A percentile compares a stretch with the other conserved stretches of the same genome.
Conservation (phyloP, 306 rosid genomes). For the Herpetospermum pedunculosum region DNA sequence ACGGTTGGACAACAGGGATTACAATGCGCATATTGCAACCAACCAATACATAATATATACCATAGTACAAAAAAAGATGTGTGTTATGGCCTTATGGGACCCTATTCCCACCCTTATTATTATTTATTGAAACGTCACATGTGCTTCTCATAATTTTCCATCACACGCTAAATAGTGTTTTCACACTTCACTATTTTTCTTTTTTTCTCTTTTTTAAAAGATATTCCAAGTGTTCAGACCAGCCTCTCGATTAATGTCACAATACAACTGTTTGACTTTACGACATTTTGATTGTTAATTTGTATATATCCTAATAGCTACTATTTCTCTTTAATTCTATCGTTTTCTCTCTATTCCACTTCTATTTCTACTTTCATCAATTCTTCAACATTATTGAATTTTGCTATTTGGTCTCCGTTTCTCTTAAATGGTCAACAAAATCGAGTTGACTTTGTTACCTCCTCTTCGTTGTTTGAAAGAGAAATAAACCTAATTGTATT, state of each 20-base stretch:
- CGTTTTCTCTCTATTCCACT: background rate
- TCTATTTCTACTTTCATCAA: background rate
- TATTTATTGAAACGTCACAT: background rate
- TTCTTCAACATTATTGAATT: background rate
- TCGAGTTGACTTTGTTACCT: background rate
- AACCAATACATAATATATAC: background rate
- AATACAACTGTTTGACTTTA: background rate
- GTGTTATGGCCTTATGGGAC: background rate
- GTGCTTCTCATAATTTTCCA: constrained; percentile 3
- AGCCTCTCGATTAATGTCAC: background rate
- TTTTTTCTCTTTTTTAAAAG: background rate
- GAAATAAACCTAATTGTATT: background rate
- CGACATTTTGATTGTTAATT: background rate
- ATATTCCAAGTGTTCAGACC: background rate
- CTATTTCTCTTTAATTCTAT: background rate
- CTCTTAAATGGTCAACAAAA: background rate
- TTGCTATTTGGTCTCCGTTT: background rate
- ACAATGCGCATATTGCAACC: background rate
- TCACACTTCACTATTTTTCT: background rate
- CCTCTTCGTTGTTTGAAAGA: background rate
- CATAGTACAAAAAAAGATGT: background rate
- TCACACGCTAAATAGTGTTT: background rate
- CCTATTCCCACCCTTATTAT: background rate
- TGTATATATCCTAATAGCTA: background rate
- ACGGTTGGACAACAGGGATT: background rate